Base-by-base conservation (phyloP, 2,329 filamentous ascomycete genomes). In the Fusarium liriodendri region DNA sequence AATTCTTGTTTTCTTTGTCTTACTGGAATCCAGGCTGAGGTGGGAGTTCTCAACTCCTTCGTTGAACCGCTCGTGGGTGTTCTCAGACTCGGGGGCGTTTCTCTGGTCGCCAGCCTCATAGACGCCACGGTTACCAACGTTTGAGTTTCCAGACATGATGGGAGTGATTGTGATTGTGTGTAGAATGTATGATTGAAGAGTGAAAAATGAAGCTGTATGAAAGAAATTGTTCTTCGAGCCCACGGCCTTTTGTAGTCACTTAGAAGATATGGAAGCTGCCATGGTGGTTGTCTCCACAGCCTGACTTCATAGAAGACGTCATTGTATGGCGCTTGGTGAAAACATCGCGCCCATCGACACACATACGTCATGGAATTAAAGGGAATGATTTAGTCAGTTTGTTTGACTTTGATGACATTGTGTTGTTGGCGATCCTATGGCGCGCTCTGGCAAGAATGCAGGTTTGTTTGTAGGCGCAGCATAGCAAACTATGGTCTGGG, bases 61-160 rank as follows among this genome's bases (percentile, higher is more conserved):
- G 70, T 95, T 85, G 85, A 90, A 97, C 69, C 90, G 87, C 61
- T 89, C 85, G 22, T 87, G 83, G 47, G 86, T 85, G 27, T 87
- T 52, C 78, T 90, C 86, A 3, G 88, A 86, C 68, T 88, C 80
- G 71, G 89, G 88, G 71, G 84, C 81, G 81, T 91, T 94, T 78
- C 89, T 89, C 87, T 97, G 94, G 84, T 97, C 94, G 67, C 91
- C 92, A 66, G 88, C 91, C 84, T 95, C 93, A 84, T 97, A 95
- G 81, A 94, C 84, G 70, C 83, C 81, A 72, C 84, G 78, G 81
- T 85, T 87, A 76, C 94, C 94, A 80, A 96, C 93, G 80, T 87
- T 92, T 67, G 92, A 94, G 70, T 85, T 78, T 71, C 80, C 82
- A 67, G 81, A 79, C 82, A 83, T 84, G 67, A 40, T 80, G 66